phyloP scores from a whole-genome alignment of 257 asterid genomes.

The Pogostemon cablin region DNA sequence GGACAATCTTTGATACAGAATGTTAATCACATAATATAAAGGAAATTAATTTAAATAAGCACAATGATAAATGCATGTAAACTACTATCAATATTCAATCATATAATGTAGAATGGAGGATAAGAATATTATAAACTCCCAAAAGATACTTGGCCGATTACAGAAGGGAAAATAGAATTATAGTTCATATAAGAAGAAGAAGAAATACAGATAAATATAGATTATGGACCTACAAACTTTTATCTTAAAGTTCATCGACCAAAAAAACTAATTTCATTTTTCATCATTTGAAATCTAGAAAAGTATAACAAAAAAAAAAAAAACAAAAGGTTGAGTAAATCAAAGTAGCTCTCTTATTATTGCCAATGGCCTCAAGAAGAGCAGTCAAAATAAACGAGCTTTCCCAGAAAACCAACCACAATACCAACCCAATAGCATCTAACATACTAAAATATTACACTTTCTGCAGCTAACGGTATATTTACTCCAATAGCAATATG shows the following conservation, averaged over 20 bases:
- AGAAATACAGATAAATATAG: background rate
- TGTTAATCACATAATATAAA: background rate
- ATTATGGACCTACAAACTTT: background rate
- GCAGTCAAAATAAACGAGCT: background rate
- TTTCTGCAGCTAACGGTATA: conserved; percentile 2
- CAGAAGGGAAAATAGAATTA: background rate
- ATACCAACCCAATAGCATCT: background rate
- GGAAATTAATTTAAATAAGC: background rate
- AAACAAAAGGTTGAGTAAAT: conserved; percentile 2
- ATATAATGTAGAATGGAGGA: background rate
- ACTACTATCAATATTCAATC: background rate
- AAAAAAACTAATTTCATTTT: background rate
- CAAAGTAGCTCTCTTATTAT: background rate
- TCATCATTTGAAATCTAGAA: too few relatives aligned
- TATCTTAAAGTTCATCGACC: background rate
- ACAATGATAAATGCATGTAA: background rate
- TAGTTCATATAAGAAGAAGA: background rate
- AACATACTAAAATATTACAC: background rate
- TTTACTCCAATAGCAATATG: too few relatives aligned
- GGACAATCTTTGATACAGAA: background rate
- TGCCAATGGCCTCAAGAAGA: background rate
- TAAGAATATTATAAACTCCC: conserved; percentile 1
- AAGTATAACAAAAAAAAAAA: background rate
- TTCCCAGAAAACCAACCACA: background rate
- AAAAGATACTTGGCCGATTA: background rate